A percentile compares a stretch with the other conserved stretches of the same genome.
These are phyloP conservation scores for Datisca glomerata DNA, from an alignment of 306 rosid genomes.

Conservation along the genomic window DNA sequence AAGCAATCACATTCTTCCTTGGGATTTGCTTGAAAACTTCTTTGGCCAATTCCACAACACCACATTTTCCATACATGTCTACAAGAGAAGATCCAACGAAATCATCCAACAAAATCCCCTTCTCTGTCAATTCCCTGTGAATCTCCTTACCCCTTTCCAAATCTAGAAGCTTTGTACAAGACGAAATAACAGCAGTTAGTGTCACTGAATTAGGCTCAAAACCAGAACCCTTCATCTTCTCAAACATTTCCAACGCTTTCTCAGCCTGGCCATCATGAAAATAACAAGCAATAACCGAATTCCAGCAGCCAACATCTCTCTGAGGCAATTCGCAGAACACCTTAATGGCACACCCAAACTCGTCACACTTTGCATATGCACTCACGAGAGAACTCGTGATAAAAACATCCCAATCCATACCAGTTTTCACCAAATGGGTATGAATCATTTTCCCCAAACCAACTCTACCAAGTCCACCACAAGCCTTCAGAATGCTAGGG, in stretches of 20 bases:
- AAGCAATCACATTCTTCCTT: conserved; percentile 48
- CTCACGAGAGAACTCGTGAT: conserved; percentile 52
- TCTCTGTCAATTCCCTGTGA: conserved; percentile 37
- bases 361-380: conserved; percentile 58
- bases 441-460: conserved; percentile 39
- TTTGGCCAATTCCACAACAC: conserved; percentile 44
- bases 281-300: conserved; percentile 59
- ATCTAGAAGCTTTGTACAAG: conserved; percentile 60
- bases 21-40: conserved; percentile 60
- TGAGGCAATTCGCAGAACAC: conserved; percentile 64
- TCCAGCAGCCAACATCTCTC: conserved; percentile 80
- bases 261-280: conserved; percentile 46
- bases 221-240: conserved; percentile 41
- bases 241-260: conserved; percentile 39
- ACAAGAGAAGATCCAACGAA: conserved; percentile 56
- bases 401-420: conserved; percentile 38
- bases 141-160: conserved; percentile 55
- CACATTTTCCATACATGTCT: conserved; percentile 85
- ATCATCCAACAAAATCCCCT: conserved; percentile 23
- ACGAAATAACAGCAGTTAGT: conserved; percentile 38
- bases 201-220: conserved; percentile 52
- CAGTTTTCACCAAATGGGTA: conserved; percentile 42
- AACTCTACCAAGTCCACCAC: conserved; percentile 40
- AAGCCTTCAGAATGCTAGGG: conserved; percentile 69
- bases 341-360: conserved; percentile 27